Conservation (phyloP, 805 yeast species). For the Lachancea meyersii region DNA sequence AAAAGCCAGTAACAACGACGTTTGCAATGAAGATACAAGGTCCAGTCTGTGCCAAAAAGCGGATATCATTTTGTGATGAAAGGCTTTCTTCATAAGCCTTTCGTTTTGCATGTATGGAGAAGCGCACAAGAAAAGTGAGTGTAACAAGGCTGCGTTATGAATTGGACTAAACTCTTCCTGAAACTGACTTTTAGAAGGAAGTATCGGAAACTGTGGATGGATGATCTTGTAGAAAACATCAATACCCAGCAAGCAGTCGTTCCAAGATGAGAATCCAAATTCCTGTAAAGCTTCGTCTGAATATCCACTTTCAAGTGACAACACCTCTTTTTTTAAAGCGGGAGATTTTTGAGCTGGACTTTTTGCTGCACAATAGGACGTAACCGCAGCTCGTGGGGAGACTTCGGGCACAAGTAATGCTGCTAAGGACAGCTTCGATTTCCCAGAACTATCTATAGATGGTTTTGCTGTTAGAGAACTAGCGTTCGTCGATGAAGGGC, state of each 20-base stretch:
- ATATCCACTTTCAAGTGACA: not conserved
- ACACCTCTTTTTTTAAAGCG: not conserved
- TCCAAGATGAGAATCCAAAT: conserved; percentile 7
- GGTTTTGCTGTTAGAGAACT: too few species aligned
- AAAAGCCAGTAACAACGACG: conserved; percentile 2
- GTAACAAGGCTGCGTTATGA: conserved; percentile 5
- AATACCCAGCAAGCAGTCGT: not conserved
- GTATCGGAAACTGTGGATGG: conserved; percentile 7
- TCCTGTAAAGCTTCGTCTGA: conserved; percentile 1
- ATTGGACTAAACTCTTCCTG: conserved; percentile 1
- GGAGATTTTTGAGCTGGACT: not conserved
- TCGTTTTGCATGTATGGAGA: conserved; percentile 1
- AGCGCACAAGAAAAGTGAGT: conserved; percentile 8
- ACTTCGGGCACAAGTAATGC: too few species aligned
- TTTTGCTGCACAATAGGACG: not conserved
- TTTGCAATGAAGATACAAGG: conserved; percentile 3
- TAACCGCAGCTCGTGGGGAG: too few species aligned
- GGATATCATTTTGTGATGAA: not conserved
- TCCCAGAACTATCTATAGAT: too few species aligned
- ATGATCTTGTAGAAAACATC: conserved; percentile 3
- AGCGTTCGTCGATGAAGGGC: too few species aligned
- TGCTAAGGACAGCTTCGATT: too few species aligned
- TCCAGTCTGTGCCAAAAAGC: conserved; percentile 7
- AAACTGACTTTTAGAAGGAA: conserved; percentile 1
- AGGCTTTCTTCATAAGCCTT: not conserved